phyloP scores from a whole-genome alignment of 371 early-diverging fungal genomes.

The Mucor irregularis region DNA sequence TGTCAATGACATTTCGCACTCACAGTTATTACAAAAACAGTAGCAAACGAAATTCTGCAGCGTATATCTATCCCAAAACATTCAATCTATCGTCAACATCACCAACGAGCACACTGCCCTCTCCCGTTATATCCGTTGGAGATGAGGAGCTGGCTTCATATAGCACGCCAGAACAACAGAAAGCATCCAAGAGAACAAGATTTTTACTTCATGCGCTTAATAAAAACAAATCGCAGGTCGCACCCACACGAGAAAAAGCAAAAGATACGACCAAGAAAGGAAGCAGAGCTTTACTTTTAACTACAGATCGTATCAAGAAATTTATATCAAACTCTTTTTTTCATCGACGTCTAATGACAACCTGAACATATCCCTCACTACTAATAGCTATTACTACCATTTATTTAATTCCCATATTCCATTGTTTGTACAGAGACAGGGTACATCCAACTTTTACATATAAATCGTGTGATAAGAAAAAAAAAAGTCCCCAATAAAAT shows the following conservation, averaged over 20 bases:
- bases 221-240: conserved; percentile 20
- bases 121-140: conserved; percentile 11
- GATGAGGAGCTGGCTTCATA: conserved; percentile 19
- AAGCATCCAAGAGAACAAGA: conserved; percentile 8
- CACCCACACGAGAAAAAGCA: conserved; percentile 13
- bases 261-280: conserved; percentile 6
- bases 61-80: neutral
- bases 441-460: too few relatives aligned
- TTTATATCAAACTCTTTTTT: conserved; percentile 14
- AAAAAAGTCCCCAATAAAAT: too few relatives aligned
- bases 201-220: conserved; percentile 10
- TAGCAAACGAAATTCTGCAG: neutral
- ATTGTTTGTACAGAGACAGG: too few relatives aligned
- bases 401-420: neutral
- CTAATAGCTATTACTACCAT: neutral
- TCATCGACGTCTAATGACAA: conserved; percentile 11
- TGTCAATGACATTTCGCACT: neutral
- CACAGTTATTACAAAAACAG: neutral
- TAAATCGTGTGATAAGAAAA: too few relatives aligned
- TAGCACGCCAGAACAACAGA: conserved; percentile 2
- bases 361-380: neutral
- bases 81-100: neutral
- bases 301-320: conserved; percentile 10
- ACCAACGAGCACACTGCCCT: conserved; percentile 4
- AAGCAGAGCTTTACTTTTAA: neutral